phyloP scores from a whole-genome alignment of 2,329 filamentous ascomycete genomes.

The Didymella sp. region DNA sequence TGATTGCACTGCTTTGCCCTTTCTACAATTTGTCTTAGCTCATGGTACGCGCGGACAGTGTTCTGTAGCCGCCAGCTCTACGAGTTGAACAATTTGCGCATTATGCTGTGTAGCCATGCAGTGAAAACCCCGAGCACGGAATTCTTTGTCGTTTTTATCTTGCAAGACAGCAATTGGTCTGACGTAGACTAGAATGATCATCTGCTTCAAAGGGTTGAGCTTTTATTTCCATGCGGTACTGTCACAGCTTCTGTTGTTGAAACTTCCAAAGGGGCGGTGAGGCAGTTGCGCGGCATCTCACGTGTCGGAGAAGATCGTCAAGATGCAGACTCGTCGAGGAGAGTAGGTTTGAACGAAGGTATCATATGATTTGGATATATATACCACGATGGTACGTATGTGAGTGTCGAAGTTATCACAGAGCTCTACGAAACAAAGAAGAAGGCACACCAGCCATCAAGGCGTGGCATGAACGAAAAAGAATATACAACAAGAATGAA shows the following conservation, averaged over 20 bases:
- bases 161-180: neutral
- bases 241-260: neutral
- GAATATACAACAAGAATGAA: slow-evolving; percentile 17
- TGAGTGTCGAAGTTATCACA: slow-evolving; percentile 16
- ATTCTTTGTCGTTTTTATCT: neutral
- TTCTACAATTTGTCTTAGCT: neutral
- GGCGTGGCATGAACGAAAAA: slow-evolving; percentile 19
- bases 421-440: slow-evolving; percentile 10
- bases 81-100: neutral
- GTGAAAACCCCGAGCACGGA: neutral
- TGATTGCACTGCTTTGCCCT: neutral
- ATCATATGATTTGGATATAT: slow-evolving; percentile 13
- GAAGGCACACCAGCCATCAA: slow-evolving; percentile 20
- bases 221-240: neutral
- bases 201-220: neutral
- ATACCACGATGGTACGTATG: slow-evolving; percentile 14
- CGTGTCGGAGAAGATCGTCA: neutral
- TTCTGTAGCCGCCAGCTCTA: neutral
- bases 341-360: neutral
- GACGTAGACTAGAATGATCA: neutral
- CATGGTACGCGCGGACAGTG: neutral
- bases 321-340: too few relatives aligned
- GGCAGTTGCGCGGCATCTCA: neutral
- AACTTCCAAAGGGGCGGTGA: neutral
- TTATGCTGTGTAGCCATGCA: neutral